A percentile compares a stretch with the other conserved stretches of the same genome.
Evolutionary conservation across 495 filamentous ascomycete species (phyloP).

Genomic region (Glarea lozoyensis): DNA sequence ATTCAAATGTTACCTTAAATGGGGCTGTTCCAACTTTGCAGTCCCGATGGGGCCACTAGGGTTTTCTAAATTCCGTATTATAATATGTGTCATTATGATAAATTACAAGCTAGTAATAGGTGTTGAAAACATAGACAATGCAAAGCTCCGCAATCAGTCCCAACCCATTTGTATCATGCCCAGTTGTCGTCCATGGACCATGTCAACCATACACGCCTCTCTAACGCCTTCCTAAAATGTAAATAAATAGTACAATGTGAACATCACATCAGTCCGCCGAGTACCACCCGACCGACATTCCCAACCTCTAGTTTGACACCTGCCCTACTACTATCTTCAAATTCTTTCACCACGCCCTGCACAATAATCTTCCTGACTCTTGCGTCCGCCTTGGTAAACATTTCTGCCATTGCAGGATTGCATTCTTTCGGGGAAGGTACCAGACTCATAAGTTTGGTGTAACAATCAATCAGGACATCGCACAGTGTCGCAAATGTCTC

Average conservation of each 20-base stretch:
- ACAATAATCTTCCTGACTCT: constrained; percentile 81
- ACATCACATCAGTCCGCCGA: constrained; percentile 75
- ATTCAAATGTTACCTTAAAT: too few relatives aligned
- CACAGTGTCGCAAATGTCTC: constrained; percentile 96
- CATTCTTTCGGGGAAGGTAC: constrained; percentile 59
- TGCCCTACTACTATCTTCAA: constrained; percentile 74
- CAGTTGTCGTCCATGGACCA: too few relatives aligned
- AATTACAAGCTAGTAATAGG: too few relatives aligned
- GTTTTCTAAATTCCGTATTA: too few relatives aligned
- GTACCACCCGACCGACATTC: constrained; percentile 76
- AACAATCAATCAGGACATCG: constrained; percentile 90
- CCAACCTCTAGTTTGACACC: constrained; percentile 71
- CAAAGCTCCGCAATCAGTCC: too few relatives aligned
- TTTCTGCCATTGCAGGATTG: constrained; percentile 54
- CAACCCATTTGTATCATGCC: too few relatives aligned
- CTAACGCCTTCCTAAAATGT: not conserved
- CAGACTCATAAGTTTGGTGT: constrained; percentile 65
- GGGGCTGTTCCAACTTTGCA: too few relatives aligned
- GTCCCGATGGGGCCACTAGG: too few relatives aligned
- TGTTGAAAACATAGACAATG: too few relatives aligned
- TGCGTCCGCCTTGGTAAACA: constrained; percentile 84
- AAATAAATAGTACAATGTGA: not conserved
- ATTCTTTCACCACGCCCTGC: constrained; percentile 76
- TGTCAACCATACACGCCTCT: constrained; percentile 2
- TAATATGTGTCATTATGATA: too few relatives aligned